Base-by-base conservation (phyloP, 441 rosid species). In the Gossypium gossypioides region DNA sequence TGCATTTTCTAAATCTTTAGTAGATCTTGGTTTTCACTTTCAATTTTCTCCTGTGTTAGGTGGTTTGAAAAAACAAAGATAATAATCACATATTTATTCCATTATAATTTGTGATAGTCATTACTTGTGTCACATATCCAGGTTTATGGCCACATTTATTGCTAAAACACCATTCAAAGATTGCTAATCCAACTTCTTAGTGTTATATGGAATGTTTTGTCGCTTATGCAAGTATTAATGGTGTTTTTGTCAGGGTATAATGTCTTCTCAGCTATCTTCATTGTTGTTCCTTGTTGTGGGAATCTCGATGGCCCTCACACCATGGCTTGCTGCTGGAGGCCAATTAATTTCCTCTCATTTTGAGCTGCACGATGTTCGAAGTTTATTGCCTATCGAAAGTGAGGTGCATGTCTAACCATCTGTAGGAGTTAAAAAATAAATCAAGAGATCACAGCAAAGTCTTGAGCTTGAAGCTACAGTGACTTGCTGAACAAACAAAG, bases 241-340 rank as follows among this genome's bases (percentile, higher is more conserved):
- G 59, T 50, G 50, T 32, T 50, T 4, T 72, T 72, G 40, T 34
- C 93, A 94, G 99, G 96, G 94, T 82, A 94, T 94, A 85, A 86
- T 94, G 97, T 88, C 99, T 80, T 82, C 90, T 77, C 97, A 89
- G 77, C 76, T 90, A 29, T 94, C 99, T 15, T 94, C 99, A 72
- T 84, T 94, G 78, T 80, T 94, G 74, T 94, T 94, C 81, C 99
- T 94, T 83, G 88, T 92, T 57, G 99, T 94, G 83, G 97, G 99
- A 67, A 82, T 95, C 63, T 92, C 99, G 74, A 95, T 95, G 97
- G 99, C 99, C 76, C 60, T 95, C 68, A 95, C 99, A 48, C 99
- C 99, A 27, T 95, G 93, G 94, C 85, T 95, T 66, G 99, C 99
- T 77, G 97, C 97, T 83, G 99, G 97, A 69, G 97, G 97, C 77